Evolutionary conservation across 768 basidiomycete species (phyloP).

Genomic region (Tricholoma furcatifolium): DNA sequence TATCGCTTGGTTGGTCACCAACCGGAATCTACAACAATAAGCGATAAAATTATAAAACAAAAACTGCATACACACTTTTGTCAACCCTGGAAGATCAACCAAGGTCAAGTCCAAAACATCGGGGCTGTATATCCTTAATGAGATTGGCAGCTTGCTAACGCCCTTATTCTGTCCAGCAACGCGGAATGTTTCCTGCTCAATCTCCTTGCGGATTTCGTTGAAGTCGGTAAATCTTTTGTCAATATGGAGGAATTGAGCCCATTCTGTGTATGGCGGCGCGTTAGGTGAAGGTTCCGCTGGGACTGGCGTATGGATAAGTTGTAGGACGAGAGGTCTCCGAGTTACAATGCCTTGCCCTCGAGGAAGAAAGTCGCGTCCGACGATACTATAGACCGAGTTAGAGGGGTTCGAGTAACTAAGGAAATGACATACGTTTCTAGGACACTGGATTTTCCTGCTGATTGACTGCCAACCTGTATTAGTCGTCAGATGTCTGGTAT

Average conservation of each 20-base stretch:
- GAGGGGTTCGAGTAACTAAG: slow-evolving; percentile 9
- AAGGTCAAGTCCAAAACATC: slow-evolving; percentile 93
- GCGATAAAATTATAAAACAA: not conserved
- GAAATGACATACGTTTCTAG: slow-evolving; percentile 81
- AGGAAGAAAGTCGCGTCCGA: slow-evolving; percentile 89
- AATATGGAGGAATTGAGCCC: slow-evolving; percentile 96
- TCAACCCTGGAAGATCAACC: slow-evolving; percentile 95
- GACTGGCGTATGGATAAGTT: slow-evolving; percentile 88
- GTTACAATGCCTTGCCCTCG: slow-evolving; percentile 95
- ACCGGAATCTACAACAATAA: slow-evolving; percentile 71
- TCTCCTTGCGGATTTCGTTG: slow-evolving; percentile 90
- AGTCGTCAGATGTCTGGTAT: not conserved
- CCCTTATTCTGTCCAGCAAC: slow-evolving; percentile 99
- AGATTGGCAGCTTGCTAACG: slow-evolving; percentile 93
- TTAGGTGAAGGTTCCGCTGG: slow-evolving; percentile 46
- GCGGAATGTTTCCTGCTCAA: slow-evolving; percentile 95
- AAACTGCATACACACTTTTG: slow-evolving; percentile 65
- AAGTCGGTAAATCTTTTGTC: slow-evolving; percentile 98
- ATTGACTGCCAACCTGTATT: slow-evolving; percentile 89
- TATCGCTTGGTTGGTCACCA: slow-evolving; percentile 97
- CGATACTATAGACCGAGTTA: slow-evolving; percentile 57
- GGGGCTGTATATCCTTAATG: slow-evolving; percentile 93
- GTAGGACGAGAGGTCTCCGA: slow-evolving; percentile 90
- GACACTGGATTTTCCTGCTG: slow-evolving; percentile 93
- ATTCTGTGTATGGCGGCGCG: slow-evolving; percentile 67